Evolutionary conservation across 345 rosid genomes (phyloP).

Genomic region (Syzygium grande): DNA sequence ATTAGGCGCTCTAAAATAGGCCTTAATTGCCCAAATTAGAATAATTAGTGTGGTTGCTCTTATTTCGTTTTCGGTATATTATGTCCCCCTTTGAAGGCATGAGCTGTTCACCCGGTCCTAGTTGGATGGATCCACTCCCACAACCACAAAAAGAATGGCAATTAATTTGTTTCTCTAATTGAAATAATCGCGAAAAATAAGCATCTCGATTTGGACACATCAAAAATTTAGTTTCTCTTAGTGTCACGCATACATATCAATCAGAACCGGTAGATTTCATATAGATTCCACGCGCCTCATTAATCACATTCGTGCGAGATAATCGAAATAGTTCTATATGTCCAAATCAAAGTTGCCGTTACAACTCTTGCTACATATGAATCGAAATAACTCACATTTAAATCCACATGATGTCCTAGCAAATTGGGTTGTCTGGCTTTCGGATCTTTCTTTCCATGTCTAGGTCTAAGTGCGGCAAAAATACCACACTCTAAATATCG

Average conservation of each 20-base stretch:
- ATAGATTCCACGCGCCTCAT: neutral
- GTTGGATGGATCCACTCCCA: neutral
- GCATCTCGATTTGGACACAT: neutral
- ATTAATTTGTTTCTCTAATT: neutral
- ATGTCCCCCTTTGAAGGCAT: neutral
- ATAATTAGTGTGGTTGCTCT: neutral
- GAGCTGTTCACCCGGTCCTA: neutral
- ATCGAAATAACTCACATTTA: neutral
- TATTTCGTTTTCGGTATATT: neutral
- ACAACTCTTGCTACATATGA: fast-evolving
- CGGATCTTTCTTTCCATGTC: neutral
- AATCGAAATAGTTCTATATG: neutral
- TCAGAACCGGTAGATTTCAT: fast-evolving
- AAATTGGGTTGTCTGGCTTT: neutral
- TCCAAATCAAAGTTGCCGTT: fast-evolving
- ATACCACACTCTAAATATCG: neutral
- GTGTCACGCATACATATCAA: neutral
- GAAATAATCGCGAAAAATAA: neutral
- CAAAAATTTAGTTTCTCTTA: neutral
- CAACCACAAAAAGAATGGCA: neutral
- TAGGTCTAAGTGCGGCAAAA: neutral
- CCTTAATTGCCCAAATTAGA: neutral
- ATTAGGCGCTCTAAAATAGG: neutral
- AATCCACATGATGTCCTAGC: neutral
- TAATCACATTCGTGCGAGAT: fast-evolving